phyloP scores from a whole-genome alignment of 257 asterid genomes.

The Solanum neorickii region DNA sequence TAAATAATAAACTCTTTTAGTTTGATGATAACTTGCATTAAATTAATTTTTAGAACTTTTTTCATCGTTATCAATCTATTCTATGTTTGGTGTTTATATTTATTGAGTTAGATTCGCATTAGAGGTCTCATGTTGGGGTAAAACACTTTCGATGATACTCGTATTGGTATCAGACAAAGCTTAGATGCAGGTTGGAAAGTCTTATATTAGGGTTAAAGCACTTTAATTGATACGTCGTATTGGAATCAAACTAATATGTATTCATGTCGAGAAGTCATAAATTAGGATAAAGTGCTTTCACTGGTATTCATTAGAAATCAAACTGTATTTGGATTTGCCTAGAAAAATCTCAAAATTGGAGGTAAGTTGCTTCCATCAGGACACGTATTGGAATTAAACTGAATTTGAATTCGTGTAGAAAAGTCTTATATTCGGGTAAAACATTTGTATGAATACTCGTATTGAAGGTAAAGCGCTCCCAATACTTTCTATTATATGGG shows the following conservation, averaged over 20 bases:
- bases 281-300: neutral
- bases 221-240: neutral
- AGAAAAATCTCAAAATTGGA: neutral
- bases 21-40: neutral
- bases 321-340: neutral
- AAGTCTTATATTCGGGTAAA: neutral
- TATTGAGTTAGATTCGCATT: neutral
- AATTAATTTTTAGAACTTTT: neutral
- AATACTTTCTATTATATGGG: neutral
- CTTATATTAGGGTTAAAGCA: neutral
- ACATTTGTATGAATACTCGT: neutral
- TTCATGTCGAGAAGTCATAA: neutral
- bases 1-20: neutral
- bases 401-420: neutral
- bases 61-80: neutral
- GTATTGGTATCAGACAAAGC: neutral
- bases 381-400: neutral
- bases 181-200: neutral
- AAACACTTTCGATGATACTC: neutral
- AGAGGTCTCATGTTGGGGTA: neutral
- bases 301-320: neutral
- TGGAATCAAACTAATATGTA: neutral
- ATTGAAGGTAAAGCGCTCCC: fast-evolving
- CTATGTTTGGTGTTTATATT: fast-evolving
- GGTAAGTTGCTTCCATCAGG: neutral